Conservation (phyloP, 2,329 filamentous ascomycete genomes). For the Cladosporium austrohemisphaericum region DNA sequence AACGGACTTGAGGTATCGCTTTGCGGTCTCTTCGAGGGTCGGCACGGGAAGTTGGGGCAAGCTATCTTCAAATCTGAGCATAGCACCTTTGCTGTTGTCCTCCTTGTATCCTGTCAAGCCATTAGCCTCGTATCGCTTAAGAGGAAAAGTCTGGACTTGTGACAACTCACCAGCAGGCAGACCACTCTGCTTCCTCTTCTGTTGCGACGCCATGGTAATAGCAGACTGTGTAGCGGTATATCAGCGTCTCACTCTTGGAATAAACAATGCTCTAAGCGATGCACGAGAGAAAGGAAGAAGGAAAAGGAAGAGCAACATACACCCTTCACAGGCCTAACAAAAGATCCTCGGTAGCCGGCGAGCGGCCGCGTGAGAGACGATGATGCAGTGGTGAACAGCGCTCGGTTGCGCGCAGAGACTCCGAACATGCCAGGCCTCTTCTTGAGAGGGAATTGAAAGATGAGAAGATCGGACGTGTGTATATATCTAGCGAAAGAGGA, state of each 20-base stretch:
- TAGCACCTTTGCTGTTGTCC: slow-evolving; percentile 72
- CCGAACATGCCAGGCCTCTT: slow-evolving; percentile 31
- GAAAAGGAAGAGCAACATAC: not conserved
- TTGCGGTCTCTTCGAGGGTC: slow-evolving; percentile 75
- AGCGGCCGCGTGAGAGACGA: slow-evolving; percentile 10
- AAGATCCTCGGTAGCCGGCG: slow-evolving; percentile 16
- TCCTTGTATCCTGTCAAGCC: slow-evolving; percentile 65
- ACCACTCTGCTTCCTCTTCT: slow-evolving; percentile 42
- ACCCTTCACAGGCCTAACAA: slow-evolving; percentile 9
- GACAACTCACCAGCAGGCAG: slow-evolving; percentile 43
- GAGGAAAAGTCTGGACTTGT: slow-evolving; percentile 1
- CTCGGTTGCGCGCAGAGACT: slow-evolving; percentile 23
- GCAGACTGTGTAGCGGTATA: slow-evolving; percentile 10
- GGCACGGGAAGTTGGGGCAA: slow-evolving; percentile 75
- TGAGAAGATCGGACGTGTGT: too few relatives aligned
- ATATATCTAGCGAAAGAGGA: not conserved
- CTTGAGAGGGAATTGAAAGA: not conserved
- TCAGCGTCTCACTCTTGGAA: slow-evolving; percentile 2
- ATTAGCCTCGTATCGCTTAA: not conserved
- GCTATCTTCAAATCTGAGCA: slow-evolving; percentile 84
- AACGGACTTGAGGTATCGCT: slow-evolving; percentile 75
- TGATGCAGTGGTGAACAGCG: slow-evolving; percentile 20
- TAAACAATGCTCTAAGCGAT: not conserved
- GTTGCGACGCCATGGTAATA: slow-evolving; percentile 30
- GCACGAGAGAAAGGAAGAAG: not conserved